Conservation (phyloP, 441 rosid species). For the Adansonia grandidieri region DNA sequence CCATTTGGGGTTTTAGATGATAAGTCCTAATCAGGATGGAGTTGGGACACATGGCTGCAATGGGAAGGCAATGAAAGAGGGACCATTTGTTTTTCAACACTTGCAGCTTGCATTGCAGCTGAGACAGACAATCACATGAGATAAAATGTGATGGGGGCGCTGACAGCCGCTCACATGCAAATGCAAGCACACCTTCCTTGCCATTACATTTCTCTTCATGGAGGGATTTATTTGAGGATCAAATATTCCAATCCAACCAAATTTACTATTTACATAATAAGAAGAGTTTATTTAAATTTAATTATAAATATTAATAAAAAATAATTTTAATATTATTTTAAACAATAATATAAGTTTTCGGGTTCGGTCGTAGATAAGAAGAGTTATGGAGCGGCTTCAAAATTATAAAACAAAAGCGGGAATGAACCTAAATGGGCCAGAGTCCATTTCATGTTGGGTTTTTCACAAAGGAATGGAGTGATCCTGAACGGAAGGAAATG, state of each 20-base stretch:
- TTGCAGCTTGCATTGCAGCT: not conserved
- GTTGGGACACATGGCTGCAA: not conserved
- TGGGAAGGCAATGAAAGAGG: constrained; percentile 4
- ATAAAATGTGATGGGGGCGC: constrained; percentile 15
- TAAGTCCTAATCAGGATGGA: constrained; percentile 1
- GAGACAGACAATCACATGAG: constrained; percentile 34
- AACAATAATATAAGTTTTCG: too few relatives aligned
- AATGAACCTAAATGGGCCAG: not conserved
- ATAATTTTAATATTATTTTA: too few relatives aligned
- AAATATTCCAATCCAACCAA: too few relatives aligned
- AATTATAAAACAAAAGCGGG: not conserved
- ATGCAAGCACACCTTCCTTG: not conserved
- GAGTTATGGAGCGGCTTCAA: not conserved
- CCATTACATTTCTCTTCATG: not conserved
- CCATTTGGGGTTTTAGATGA: not conserved
- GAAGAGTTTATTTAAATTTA: too few relatives aligned
- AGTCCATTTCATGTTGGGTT: not conserved
- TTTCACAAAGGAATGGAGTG: too few relatives aligned
- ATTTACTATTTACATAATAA: too few relatives aligned
- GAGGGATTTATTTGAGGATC: not conserved
- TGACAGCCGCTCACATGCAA: constrained; percentile 32
- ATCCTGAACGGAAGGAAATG: too few relatives aligned
- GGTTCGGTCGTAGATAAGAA: too few relatives aligned
- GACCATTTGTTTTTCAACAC: constrained; percentile 21
- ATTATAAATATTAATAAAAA: too few relatives aligned